These are phyloP conservation scores for Escallonia herrerae DNA, from an alignment of 129 eudicot genomes.

Conservation along the genomic window DNA sequence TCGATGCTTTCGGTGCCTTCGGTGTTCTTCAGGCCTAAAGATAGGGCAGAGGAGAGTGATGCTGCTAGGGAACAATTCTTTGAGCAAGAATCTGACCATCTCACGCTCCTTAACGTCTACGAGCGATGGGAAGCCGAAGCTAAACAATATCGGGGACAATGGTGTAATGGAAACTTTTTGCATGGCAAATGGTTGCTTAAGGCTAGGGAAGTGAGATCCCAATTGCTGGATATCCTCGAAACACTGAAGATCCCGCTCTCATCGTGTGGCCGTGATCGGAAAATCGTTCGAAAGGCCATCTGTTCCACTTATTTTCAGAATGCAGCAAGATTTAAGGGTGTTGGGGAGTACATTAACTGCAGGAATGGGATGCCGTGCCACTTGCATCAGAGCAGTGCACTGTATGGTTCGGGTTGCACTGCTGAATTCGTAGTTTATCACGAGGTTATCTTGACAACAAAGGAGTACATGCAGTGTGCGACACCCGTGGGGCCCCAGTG, in stretches of 20 bases:
- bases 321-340: conserved; percentile 32
- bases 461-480: conserved; percentile 51
- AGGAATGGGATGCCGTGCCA: conserved; percentile 34
- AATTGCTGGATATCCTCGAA: conserved; percentile 38
- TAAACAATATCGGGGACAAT: conserved; percentile 20
- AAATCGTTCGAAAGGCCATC: conserved; percentile 40
- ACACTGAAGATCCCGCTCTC: conserved; percentile 26
- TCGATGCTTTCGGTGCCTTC: background rate
- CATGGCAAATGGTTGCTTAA: conserved; percentile 31
- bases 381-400: conserved; percentile 43
- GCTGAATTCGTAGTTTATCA: conserved; percentile 50
- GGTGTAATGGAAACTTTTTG: conserved; percentile 34
- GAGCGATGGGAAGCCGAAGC: conserved; percentile 29
- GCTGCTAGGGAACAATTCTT: conserved; percentile 8
- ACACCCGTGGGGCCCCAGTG: conserved; percentile 1
- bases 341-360: conserved; percentile 33
- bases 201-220: conserved; percentile 44
- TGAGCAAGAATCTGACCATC: conserved; percentile 23
- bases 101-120: conserved; percentile 24
- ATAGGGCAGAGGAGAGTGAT: conserved; percentile 4
- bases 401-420: conserved; percentile 27
- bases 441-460: conserved; percentile 52
- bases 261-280: conserved; percentile 20
- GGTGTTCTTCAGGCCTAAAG: conserved; percentile 12
- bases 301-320: conserved; percentile 44